Conservation (phyloP, 2,329 filamentous ascomycete species). For the Aspergillus candidus region DNA sequence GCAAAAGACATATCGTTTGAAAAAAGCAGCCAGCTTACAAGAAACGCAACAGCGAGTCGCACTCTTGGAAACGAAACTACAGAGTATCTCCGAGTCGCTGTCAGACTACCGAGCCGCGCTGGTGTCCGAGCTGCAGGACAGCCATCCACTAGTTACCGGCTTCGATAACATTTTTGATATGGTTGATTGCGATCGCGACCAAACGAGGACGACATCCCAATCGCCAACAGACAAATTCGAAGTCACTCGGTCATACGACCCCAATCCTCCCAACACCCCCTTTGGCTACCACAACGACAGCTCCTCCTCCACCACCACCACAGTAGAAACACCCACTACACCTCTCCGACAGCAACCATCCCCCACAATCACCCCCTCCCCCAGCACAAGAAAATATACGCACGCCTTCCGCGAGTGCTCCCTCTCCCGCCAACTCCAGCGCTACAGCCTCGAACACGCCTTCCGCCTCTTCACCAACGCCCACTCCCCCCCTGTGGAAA, state of each 20-base stretch:
- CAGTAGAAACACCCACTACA: too few species aligned
- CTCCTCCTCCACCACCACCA: too few species aligned
- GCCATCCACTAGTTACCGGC: too few species aligned
- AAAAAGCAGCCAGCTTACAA: slow-evolving; percentile 76
- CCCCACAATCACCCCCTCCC: neutral
- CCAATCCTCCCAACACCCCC: too few species aligned
- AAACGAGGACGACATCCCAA: too few species aligned
- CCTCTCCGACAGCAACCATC: neutral
- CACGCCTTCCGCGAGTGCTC: slow-evolving; percentile 59
- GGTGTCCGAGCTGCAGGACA: too few species aligned
- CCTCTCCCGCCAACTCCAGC: slow-evolving; percentile 66
- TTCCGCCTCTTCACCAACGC: slow-evolving; percentile 49
- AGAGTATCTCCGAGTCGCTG: slow-evolving; percentile 3
- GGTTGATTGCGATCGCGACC: too few species aligned
- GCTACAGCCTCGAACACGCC: slow-evolving; percentile 58
- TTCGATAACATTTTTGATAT: too few species aligned
- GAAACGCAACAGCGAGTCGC: slow-evolving; percentile 65
- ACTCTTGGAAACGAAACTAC: slow-evolving; percentile 51
- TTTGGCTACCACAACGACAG: too few species aligned
- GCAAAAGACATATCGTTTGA: slow-evolving; percentile 75
- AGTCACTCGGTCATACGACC: too few species aligned
- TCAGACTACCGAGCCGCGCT: neutral
- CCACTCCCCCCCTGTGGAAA: slow-evolving; percentile 43
- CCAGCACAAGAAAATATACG: slow-evolving; percentile 29
- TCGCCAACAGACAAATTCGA: too few species aligned